Percentiles rank a stretch among this genome's conserved stretches.
Evolutionary conservation across 805 yeast species (phyloP).

Genomic region (Ogataea naganishii): DNA sequence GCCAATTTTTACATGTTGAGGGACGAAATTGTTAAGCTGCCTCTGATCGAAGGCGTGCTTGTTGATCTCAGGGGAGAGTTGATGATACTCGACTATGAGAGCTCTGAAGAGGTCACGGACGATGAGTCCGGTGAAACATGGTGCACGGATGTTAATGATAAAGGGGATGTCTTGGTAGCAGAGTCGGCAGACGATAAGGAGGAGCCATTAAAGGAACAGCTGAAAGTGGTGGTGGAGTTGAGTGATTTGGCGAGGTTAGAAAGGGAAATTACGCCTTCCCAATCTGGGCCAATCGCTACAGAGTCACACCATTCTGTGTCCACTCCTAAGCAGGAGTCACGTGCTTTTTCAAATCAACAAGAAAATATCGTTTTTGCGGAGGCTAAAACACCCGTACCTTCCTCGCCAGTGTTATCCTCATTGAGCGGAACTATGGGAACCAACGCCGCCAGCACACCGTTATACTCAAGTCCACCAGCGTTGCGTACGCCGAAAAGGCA

Average conservation of each 20-base stretch:
- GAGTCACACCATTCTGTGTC: too few species aligned
- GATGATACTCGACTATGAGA: slow-evolving; percentile 12
- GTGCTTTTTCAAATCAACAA: too few species aligned
- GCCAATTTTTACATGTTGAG: slow-evolving; percentile 51
- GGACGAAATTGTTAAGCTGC: slow-evolving; percentile 58
- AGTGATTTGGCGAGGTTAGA: too few species aligned
- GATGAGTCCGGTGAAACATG: slow-evolving; percentile 6
- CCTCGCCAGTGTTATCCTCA: not conserved
- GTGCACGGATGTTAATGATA: too few species aligned
- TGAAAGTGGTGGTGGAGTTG: too few species aligned
- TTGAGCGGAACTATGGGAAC: not conserved
- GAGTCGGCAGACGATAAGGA: too few species aligned
- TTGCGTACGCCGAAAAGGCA: not conserved
- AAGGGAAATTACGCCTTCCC: too few species aligned
- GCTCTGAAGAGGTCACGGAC: slow-evolving; percentile 6
- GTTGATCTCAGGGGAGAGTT: slow-evolving; percentile 68
- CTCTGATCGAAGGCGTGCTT: slow-evolving; percentile 50
- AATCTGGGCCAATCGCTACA: too few species aligned
- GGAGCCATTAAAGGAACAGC: too few species aligned
- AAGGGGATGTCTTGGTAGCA: too few species aligned
- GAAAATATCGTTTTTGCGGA: too few species aligned
- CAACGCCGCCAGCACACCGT: not conserved
- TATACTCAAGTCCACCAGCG: not conserved
- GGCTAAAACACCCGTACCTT: slow-evolving; percentile 1
- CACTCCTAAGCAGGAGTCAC: too few species aligned